phyloP scores from a whole-genome alignment of 495 filamentous ascomycete genomes.

The Chaetomium tenue region DNA sequence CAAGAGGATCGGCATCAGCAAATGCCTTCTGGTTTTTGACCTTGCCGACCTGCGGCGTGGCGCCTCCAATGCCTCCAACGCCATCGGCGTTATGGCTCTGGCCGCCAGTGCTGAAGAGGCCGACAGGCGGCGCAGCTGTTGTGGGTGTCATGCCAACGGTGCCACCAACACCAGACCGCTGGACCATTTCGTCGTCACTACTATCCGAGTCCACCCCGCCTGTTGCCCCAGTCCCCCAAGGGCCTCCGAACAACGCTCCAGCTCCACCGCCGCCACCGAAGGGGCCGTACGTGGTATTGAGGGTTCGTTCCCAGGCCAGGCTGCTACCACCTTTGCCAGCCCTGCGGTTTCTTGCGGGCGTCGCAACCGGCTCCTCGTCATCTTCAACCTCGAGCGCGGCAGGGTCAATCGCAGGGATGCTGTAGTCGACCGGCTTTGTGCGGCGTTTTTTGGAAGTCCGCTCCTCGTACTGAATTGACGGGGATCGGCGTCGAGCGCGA shows the following conservation, averaged over 20 bases:
- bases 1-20: constrained; percentile 90
- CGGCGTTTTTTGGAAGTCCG: constrained; percentile 40
- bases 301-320: constrained; percentile 63
- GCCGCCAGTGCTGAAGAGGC: constrained; percentile 31
- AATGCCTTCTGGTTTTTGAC: constrained; percentile 72
- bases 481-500: constrained; percentile 53
- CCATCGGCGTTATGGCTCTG: constrained; percentile 51
- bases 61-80: constrained; percentile 55
- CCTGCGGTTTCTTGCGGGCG: constrained; percentile 65
- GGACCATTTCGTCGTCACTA: constrained; percentile 83
- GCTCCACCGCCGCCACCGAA: constrained; percentile 81
- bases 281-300: constrained; percentile 85
- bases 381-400: constrained; percentile 65
- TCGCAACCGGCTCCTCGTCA: constrained; percentile 57
- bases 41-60: constrained; percentile 83
- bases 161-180: constrained; percentile 58
- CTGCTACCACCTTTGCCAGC: constrained; percentile 53
- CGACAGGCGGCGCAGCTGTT: constrained; percentile 54
- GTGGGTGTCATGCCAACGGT: constrained; percentile 75
- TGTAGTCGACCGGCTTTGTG: constrained; percentile 48
- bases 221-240: constrained; percentile 71
- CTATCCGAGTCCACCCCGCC: constrained; percentile 90
- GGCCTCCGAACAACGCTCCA: constrained; percentile 69
- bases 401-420: constrained; percentile 70
- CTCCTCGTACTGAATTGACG: constrained; percentile 57